Conservation (phyloP, 2,329 filamentous ascomycete species). For the Incumbomyces delicatus region DNA sequence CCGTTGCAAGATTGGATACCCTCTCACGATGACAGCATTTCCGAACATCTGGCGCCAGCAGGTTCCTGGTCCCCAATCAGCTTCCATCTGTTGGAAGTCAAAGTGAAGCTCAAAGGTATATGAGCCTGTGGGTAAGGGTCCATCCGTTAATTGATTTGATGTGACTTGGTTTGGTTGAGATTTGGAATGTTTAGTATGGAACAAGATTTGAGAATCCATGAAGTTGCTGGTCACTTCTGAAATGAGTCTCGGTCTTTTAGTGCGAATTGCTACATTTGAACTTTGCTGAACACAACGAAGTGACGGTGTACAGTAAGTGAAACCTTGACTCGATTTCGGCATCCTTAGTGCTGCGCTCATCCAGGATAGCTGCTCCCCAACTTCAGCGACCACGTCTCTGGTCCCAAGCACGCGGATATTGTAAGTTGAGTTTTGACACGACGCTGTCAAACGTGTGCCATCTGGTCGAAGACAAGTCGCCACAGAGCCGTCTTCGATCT, state of each 20-base stretch:
- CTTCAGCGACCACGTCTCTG: background rate
- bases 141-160: too few relatives aligned
- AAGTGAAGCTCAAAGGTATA: conserved; percentile 8
- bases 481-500: background rate
- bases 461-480: background rate
- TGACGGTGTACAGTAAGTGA: conserved; percentile 6
- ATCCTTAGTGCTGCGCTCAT: background rate
- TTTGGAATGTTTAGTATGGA: too few relatives aligned
- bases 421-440: background rate
- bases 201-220: too few relatives aligned
- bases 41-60: conserved; percentile 27
- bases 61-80: conserved; percentile 9
- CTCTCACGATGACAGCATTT: conserved; percentile 23
- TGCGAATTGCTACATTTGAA: background rate
- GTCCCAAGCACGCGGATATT: background rate
- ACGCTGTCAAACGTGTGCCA: background rate
- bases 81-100: conserved; percentile 1
- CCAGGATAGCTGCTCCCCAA: background rate
- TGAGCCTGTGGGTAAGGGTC: too few relatives aligned
- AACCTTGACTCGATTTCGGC: background rate
- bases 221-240: background rate
- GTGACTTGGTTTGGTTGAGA: too few relatives aligned
- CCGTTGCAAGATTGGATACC: conserved; percentile 24
- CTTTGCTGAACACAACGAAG: background rate
- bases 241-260: background rate